phyloP scores from a whole-genome alignment of 2,329 filamentous ascomycete species.

The Ceratocystis huliohia region DNA sequence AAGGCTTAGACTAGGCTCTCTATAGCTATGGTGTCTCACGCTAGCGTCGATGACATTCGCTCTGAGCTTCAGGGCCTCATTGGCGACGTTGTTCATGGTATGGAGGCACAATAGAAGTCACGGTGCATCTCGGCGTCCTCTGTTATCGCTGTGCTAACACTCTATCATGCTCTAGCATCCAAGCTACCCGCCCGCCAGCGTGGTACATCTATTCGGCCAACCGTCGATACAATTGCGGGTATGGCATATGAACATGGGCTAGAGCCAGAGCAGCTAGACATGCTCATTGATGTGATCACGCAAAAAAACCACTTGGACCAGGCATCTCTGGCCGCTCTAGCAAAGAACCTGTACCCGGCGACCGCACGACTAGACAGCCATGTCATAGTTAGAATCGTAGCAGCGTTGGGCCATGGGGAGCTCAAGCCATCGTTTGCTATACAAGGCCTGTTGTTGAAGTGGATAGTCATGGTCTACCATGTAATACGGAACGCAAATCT shows the following conservation, averaged over 20 bases:
- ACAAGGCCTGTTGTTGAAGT: conserved; percentile 60
- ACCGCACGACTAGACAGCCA: conserved; percentile 28
- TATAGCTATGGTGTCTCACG: conserved; percentile 21
- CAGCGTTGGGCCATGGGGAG: conserved; percentile 63
- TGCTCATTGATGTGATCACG: conserved; percentile 55
- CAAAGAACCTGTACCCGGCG: conserved; percentile 67
- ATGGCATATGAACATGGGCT: conserved; percentile 58
- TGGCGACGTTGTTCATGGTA: conserved; percentile 28
- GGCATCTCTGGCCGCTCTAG: conserved; percentile 52
- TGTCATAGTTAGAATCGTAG: conserved; percentile 52
- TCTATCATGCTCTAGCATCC: conserved; percentile 35
- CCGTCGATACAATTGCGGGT: conserved; percentile 50
- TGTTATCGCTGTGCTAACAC: conserved; percentile 12
- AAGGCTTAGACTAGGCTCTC: neutral
- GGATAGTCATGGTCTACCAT: conserved; percentile 67
- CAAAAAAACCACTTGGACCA: conserved; percentile 61
- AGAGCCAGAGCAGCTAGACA: conserved; percentile 43
- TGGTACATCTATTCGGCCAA: conserved; percentile 45
- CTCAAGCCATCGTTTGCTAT: conserved; percentile 59
- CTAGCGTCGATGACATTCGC: conserved; percentile 24
- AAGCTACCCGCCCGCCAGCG: conserved; percentile 54
- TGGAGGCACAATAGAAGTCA: neutral
- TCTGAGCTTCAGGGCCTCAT: conserved; percentile 29
- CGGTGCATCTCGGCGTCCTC: neutral
- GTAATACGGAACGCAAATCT: conserved; percentile 50